phyloP scores from a whole-genome alignment of 768 basidiomycete genomes.

The Suillus clintonianus region DNA sequence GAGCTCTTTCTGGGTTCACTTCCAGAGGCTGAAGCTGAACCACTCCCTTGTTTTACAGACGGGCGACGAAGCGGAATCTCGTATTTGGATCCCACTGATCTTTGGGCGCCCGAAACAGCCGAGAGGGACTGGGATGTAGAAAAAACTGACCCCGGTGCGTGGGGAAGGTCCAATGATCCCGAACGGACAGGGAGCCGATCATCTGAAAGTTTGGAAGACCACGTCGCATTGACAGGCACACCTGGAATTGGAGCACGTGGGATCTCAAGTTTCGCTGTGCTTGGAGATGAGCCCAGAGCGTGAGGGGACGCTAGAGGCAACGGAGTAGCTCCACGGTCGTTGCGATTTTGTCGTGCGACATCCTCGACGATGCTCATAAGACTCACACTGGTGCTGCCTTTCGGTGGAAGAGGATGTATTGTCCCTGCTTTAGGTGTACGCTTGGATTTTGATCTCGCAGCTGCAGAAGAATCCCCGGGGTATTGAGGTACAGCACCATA shows the following conservation, averaged over 20 bases:
- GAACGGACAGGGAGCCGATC: background rate
- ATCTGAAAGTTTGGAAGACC: background rate
- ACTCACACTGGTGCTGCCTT: constrained; percentile 33
- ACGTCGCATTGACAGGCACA: background rate
- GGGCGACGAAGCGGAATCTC: background rate
- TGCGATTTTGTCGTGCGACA: constrained; percentile 46
- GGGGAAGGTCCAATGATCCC: constrained; percentile 25
- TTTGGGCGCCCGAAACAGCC: background rate
- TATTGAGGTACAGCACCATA: background rate
- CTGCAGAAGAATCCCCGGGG: background rate
- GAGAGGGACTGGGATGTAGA: constrained; percentile 2
- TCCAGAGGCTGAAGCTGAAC: background rate
- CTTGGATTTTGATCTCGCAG: constrained; percentile 10
- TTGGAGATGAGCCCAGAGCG: too few species aligned
- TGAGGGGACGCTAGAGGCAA: too few species aligned
- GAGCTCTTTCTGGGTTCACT: background rate
- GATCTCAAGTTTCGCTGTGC: background rate
- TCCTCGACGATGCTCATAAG: constrained; percentile 73
- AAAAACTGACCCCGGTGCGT: constrained; percentile 17
- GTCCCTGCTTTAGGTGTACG: constrained; percentile 3
- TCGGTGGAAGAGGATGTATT: constrained; percentile 6
- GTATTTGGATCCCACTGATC: background rate
- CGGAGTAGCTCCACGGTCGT: constrained; percentile 19
- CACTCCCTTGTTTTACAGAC: background rate
- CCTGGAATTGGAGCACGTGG: constrained; percentile 9